phyloP scores from a whole-genome alignment of 345 rosid species.

The Sonneratia caseolaris region DNA sequence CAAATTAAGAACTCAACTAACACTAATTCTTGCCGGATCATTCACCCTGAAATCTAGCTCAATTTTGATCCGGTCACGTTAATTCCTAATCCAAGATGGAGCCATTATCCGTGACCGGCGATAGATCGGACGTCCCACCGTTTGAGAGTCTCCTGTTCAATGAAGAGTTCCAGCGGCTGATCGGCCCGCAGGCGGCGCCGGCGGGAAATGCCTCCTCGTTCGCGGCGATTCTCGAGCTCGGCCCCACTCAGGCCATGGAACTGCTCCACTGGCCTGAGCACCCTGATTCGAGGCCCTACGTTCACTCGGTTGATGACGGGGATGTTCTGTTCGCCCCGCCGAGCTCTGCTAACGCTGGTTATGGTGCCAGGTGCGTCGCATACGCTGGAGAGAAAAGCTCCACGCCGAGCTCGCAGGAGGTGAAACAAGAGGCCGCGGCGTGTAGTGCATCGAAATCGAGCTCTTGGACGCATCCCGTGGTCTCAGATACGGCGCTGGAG shows the following conservation, averaged over 20 bases:
- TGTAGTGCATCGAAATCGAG: constrained; percentile 22
- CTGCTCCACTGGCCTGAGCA: constrained; percentile 35
- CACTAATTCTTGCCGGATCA: background rate
- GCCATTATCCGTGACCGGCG: constrained; percentile 6
- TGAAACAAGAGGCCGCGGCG: constrained; percentile 26
- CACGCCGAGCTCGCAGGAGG: constrained; percentile 14
- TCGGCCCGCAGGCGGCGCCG: constrained; percentile 17
- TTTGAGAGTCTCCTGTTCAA: constrained; percentile 33
- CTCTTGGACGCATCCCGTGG: constrained; percentile 15
- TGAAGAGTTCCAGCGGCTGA: constrained; percentile 36
- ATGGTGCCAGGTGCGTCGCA: constrained; percentile 13
- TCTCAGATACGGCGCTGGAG: constrained; percentile 21
- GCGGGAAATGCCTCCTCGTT: constrained; percentile 34
- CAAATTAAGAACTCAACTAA: background rate
- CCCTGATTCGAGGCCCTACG: constrained; percentile 2
- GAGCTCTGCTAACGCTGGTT: constrained; percentile 19
- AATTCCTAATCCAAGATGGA: constrained; percentile 8
- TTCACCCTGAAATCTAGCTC: background rate
- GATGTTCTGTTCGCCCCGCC: constrained; percentile 22
- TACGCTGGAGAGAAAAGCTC: constrained; percentile 8
- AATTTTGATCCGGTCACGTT: background rate
- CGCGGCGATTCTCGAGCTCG: constrained; percentile 46
- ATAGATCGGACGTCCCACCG: constrained; percentile 25
- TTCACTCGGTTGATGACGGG: background rate
- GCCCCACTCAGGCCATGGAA: constrained; percentile 36